phyloP scores from a whole-genome alignment of 345 rosid species.

The Heritiera littoralis region DNA sequence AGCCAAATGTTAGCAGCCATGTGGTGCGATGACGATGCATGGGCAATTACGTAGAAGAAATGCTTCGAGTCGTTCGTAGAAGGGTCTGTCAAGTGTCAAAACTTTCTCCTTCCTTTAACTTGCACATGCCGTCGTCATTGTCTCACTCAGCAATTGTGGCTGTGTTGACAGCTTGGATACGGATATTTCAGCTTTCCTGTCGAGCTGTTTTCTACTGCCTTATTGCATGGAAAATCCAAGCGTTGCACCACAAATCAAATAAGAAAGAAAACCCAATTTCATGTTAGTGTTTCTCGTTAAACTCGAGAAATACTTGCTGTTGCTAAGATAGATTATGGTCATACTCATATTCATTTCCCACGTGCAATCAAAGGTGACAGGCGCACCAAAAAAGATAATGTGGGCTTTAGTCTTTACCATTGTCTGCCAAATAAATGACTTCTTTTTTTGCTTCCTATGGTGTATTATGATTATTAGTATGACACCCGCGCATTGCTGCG shows the following conservation, averaged over 20 bases:
- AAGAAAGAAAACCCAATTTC: neutral
- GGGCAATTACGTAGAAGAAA: neutral
- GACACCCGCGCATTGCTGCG: no score
- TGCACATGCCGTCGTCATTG: neutral
- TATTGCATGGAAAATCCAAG: conserved; percentile 1
- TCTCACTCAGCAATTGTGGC: neutral
- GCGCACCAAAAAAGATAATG: neutral
- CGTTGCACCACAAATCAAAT: neutral
- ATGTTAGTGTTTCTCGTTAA: neutral
- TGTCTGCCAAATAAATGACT: neutral
- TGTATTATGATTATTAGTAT: neutral
- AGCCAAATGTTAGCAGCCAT: neutral
- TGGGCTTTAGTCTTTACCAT: no score
- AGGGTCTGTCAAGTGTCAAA: conserved; percentile 6
- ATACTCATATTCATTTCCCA: neutral
- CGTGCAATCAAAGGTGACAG: neutral
- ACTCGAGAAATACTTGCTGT: neutral
- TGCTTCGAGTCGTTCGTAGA: neutral
- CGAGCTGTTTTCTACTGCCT: neutral
- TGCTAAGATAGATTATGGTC: neutral
- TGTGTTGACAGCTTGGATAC: neutral
- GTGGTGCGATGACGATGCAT: conserved; percentile 5
- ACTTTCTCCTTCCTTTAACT: neutral
- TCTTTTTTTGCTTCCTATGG: no score
- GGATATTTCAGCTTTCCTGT: neutral